phyloP scores from a whole-genome alignment of 495 filamentous ascomycete genomes.

The Collariella sp. region DNA sequence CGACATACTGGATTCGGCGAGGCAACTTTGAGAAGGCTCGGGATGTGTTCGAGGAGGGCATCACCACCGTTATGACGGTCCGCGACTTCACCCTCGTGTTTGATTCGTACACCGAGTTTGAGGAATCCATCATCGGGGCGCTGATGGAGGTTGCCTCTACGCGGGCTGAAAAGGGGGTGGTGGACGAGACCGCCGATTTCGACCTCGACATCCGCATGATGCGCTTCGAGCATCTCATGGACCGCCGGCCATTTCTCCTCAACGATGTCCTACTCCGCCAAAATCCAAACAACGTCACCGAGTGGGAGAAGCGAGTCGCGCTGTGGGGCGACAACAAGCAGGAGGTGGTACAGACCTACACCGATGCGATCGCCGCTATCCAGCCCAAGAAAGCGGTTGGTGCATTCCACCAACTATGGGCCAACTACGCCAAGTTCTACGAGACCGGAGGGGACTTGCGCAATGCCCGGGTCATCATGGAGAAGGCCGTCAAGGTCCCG shows the following conservation, averaged over 20 bases:
- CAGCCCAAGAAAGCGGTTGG: constrained; percentile 93
- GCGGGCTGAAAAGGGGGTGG: constrained; percentile 71
- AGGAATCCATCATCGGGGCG: constrained; percentile 87
- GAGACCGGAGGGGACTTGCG: constrained; percentile 79
- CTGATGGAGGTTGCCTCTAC: constrained; percentile 81
- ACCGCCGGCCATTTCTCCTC: constrained; percentile 88
- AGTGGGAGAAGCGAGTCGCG: constrained; percentile 94
- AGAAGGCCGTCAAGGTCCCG: constrained; percentile 95
- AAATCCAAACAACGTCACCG: constrained; percentile 91
- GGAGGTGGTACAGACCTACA: constrained; percentile 91
- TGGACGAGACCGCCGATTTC: constrained; percentile 83
- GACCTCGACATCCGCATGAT: constrained; percentile 97
- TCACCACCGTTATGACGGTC: constrained; percentile 98
- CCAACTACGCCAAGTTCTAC: constrained; percentile 97
- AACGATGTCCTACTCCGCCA: constrained; percentile 95
- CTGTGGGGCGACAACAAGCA: constrained; percentile 91
- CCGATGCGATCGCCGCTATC: constrained; percentile 84
- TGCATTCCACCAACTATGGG: constrained; percentile 90
- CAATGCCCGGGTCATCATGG: constrained; percentile 84
- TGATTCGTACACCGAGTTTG: constrained; percentile 92
- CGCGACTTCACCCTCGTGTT: constrained; percentile 96
- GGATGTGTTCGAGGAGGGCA: constrained; percentile 93
- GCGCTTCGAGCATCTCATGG: constrained; percentile 97
- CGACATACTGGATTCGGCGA: constrained; percentile 92
- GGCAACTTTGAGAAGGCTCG: constrained; percentile 83